Conservation (phyloP, 495 filamentous ascomycete genomes). For the Tricharina praecox region DNA sequence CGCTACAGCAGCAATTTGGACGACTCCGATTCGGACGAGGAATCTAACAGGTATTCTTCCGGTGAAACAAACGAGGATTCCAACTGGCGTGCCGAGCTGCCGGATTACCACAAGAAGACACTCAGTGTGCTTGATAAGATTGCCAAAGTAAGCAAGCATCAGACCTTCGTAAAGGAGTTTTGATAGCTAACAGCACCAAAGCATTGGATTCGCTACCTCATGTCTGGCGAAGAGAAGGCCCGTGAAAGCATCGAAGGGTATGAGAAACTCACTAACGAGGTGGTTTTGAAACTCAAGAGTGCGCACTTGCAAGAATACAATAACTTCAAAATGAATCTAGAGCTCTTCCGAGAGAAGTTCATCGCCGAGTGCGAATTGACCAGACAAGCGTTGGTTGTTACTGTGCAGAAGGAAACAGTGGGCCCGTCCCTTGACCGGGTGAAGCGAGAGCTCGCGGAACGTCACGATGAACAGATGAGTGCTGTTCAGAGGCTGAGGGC, state of each 20-base stretch:
- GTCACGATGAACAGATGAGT: background rate
- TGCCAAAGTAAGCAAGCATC: constrained; percentile 9
- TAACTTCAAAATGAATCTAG: background rate
- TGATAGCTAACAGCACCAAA: background rate
- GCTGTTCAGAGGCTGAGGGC: background rate
- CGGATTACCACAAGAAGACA: constrained; percentile 18
- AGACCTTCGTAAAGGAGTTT: background rate
- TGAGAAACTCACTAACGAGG: constrained; percentile 13
- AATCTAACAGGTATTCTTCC: background rate
- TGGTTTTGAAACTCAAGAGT: constrained; percentile 7
- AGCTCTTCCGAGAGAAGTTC: background rate
- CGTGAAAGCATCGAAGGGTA: constrained; percentile 14
- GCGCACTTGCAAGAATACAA: constrained; percentile 15
- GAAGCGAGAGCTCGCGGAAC: background rate
- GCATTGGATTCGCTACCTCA: constrained; percentile 16
- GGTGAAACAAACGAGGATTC: background rate
- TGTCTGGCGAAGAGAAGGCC: constrained; percentile 20
- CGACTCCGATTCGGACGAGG: background rate
- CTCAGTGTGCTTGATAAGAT: constrained; percentile 18
- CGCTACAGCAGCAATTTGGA: background rate
- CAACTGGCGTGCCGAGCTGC: constrained; percentile 16
- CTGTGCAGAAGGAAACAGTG: background rate
- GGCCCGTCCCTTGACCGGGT: background rate
- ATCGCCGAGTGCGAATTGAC: background rate
- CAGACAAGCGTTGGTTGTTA: background rate